Conservation (phyloP, 1,284 basidiomycete species). For the Trichosporon sp. region DNA sequence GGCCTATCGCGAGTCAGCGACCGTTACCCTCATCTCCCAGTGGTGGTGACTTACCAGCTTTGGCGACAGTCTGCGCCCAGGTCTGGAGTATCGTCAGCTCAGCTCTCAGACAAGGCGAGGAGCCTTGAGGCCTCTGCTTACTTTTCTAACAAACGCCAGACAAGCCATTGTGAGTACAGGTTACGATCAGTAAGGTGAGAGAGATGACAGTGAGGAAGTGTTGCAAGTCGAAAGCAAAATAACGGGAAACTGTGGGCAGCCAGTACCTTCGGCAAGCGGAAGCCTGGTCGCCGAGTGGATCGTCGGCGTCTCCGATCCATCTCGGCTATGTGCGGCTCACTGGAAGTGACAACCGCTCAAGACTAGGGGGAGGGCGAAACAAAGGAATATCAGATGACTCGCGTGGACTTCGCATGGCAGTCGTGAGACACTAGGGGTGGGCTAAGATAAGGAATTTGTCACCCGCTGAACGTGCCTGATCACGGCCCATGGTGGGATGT, state of each 20-base stretch:
- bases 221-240: neutral
- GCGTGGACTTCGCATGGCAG: neutral
- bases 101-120: neutral
- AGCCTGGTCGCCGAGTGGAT: slow-evolving; percentile 16
- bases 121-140: neutral
- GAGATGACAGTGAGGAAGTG: neutral
- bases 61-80: slow-evolving; percentile 46
- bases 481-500: neutral
- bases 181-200: slow-evolving; percentile 6
- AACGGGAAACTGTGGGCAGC: neutral
- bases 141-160: slow-evolving; percentile 13
- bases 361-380: neutral
- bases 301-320: slow-evolving; percentile 19
- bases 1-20: no score
- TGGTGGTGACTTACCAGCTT: slow-evolving; percentile 38
- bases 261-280: slow-evolving; percentile 14
- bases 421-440: neutral
- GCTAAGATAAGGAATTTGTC: slow-evolving; percentile 6
- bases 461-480: neutral
- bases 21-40: no score
- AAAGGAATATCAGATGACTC: neutral
- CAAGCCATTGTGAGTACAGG: slow-evolving; percentile 10
- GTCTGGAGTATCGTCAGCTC: slow-evolving; percentile 31
- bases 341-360: slow-evolving; percentile 9
- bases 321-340: slow-evolving; percentile 13